phyloP scores from a whole-genome alignment of 257 asterid genomes.

The Solanum microdontum region DNA sequence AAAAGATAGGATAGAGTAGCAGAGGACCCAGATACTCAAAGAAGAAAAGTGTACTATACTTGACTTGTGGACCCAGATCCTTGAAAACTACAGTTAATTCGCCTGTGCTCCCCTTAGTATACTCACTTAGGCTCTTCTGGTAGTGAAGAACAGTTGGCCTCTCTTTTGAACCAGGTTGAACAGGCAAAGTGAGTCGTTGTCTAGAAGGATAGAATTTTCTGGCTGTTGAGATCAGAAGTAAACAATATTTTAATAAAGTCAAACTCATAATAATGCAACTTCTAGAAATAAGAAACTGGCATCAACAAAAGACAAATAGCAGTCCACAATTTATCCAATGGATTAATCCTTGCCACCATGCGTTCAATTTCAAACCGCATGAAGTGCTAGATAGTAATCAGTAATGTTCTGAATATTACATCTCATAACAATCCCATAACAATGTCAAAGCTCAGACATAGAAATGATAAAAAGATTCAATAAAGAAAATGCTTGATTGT shows the following conservation, averaged over 20 bases:
- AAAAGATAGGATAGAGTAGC: slow-evolving; percentile 71
- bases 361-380: background rate
- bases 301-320: background rate
- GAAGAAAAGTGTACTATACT: slow-evolving; percentile 87
- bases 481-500: background rate
- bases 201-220: slow-evolving; percentile 75
- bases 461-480: background rate
- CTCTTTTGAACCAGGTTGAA: slow-evolving; percentile 66
- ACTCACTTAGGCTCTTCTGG: slow-evolving; percentile 70
- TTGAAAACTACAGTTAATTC: slow-evolving; percentile 71
- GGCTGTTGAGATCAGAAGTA: slow-evolving; percentile 31
- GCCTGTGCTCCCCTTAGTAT: slow-evolving; percentile 34
- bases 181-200: slow-evolving; percentile 74
- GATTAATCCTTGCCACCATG: background rate
- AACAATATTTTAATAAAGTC: background rate
- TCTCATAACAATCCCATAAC: background rate
- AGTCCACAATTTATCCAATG: background rate
- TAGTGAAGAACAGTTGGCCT: slow-evolving; percentile 62
- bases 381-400: background rate
- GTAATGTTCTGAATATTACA: background rate
- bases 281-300: background rate
- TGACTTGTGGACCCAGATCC: slow-evolving; percentile 90
- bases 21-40: slow-evolving; percentile 90
- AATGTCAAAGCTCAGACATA: background rate
- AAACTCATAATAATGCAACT: background rate